Evolutionary conservation across 139 green algal genomes (phyloP), one percentile per base, ranked within the genome.

Genomic region (Spirogloea muscicola): DNA sequence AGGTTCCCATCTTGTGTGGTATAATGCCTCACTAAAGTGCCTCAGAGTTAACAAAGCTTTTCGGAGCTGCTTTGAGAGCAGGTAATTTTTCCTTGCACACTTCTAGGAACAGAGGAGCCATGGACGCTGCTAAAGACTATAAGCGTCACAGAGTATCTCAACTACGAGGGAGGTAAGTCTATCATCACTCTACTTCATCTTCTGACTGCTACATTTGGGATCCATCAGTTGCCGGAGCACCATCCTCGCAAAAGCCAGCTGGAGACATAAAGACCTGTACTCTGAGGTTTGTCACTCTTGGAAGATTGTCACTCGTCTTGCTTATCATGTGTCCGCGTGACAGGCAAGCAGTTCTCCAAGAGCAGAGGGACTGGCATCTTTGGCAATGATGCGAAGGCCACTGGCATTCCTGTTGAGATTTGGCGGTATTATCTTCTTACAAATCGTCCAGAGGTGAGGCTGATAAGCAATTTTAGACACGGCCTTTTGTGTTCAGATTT

Each of bases 111-210:
- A 0, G 46, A 63, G 0, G 62, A 93, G 72, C 58, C 70, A 9
- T 98, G 93, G 93, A 98, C 94, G 9, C 88, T 98, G 84, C 97
- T 98, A 93, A 86, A 85, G 48, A 87, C 66, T 73, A 97, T 98
- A 81, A 91, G 80, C 55, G 94, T 98, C 3, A 96, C 90, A 1
- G 94, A 98, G 87, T 98, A 98, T 88, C 84, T 98, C 34, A 98
- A 96, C 85, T 98, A 98, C 76, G 94, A 98, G 87, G 91, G 88
- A 46, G 91, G 89, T 33, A 76, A 97, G 85, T n/a, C n/a, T n/a
- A n/a, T n/a, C n/a, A n/a, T n/a, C n/a, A n/a, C n/a, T n/a, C n/a
- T n/a, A n/a, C n/a, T n/a, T n/a, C n/a, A n/a, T n/a, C n/a, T n/a
- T n/a, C n/a, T n/a, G n/a, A n/a, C n/a, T n/a, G n/a, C n/a, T n/a